Evolutionary conservation across 495 filamentous ascomycete species (phyloP).

Genomic region (Chaetomium fimeti): DNA sequence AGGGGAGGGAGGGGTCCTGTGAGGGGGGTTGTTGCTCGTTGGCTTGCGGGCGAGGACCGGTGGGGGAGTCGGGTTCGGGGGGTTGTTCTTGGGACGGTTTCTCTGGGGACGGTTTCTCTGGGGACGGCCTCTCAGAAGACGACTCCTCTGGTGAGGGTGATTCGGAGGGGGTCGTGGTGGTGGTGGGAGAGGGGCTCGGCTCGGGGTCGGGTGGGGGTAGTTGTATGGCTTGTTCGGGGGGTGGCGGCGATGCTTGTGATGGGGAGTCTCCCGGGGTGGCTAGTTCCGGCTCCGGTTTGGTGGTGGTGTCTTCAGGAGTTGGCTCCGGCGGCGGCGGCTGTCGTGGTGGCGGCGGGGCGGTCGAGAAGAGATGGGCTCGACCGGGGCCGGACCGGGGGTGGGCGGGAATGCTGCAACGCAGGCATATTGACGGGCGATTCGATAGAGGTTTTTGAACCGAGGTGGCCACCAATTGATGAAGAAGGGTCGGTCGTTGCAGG

Average conservation of each 20-base stretch:
- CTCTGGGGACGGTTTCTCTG: too few species aligned
- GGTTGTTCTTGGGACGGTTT: not conserved
- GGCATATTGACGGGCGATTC: conserved; percentile 18
- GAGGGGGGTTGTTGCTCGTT: conserved; percentile 29
- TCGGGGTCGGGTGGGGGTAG: conserved; percentile 8
- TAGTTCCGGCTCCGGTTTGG: conserved; percentile 2
- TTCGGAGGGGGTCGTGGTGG: not conserved
- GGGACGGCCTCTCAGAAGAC: too few species aligned
- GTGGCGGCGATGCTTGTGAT: not conserved
- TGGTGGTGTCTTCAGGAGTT: not conserved
- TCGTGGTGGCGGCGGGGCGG: conserved; percentile 23
- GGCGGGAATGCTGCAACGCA: conserved; percentile 18
- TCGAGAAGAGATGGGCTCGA: conserved; percentile 25
- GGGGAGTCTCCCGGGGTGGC: not conserved
- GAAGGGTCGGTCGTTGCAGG: conserved; percentile 21
- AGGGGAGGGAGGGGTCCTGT: conserved; percentile 60
- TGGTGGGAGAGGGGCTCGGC: not conserved
- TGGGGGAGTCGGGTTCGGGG: not conserved
- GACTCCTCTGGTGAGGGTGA: too few species aligned
- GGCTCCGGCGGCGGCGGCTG: conserved; percentile 4
- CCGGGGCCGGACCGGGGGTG: not conserved
- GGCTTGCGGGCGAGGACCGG: not conserved
- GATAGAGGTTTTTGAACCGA: not conserved
- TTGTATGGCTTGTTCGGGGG: not conserved
- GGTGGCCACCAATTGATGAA: conserved; percentile 23